Evolutionary conservation across 2,329 filamentous ascomycete genomes (phyloP).

Genomic region (Curvularia sp.): DNA sequence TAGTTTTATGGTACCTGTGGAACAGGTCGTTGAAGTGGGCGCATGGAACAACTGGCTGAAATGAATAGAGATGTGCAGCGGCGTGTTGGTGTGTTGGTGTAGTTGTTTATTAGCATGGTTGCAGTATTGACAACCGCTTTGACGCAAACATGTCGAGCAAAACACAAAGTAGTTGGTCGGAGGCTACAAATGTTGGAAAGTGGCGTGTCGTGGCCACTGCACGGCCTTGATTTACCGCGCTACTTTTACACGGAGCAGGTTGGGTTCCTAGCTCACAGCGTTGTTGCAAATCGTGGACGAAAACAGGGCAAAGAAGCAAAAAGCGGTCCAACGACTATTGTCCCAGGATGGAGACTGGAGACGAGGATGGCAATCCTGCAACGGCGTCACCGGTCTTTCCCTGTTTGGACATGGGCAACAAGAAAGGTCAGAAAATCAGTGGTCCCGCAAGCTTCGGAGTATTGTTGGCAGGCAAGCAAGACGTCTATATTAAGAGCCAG

Average conservation of each 20-base stretch:
- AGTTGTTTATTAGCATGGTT: background rate
- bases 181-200: too few species aligned
- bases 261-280: background rate
- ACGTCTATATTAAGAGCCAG: background rate
- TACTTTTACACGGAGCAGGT: too few species aligned
- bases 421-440: background rate
- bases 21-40: background rate
- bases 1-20: background rate
- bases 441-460: background rate
- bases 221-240: background rate
- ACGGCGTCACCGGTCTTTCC: slow-evolving; percentile 9
- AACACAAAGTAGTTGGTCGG: background rate
- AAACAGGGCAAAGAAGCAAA: slow-evolving; percentile 11
- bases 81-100: too few species aligned
- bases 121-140: background rate
- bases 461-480: background rate
- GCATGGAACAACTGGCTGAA: background rate
- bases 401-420: background rate
- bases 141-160: background rate
- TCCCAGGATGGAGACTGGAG: slow-evolving; percentile 3
- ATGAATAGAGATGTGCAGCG: background rate
- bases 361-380: slow-evolving; percentile 5
- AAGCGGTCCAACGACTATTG: background rate
- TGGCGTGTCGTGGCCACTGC: background rate
- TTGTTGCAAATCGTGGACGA: background rate